Percentiles rank a stretch among this genome's conserved stretches.
These are phyloP conservation scores for Pinus tabuliformis DNA, from an alignment of 75 land plant species.

Conservation along the genomic window DNA sequence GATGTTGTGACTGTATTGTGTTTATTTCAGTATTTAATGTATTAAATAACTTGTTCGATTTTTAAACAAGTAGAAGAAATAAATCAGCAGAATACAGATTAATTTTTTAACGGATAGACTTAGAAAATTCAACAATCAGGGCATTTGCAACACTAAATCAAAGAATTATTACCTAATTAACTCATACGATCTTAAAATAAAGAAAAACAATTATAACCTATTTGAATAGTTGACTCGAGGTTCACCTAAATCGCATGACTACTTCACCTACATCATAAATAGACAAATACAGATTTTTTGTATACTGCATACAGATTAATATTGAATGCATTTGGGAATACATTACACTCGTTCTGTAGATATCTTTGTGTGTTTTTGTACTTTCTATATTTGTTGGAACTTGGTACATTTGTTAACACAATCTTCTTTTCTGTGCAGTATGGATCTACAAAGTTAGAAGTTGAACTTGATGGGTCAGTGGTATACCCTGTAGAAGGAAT, in stretches of 20 bases:
- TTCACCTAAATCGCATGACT: background rate
- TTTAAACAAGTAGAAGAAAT: no score
- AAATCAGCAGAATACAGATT: no score
- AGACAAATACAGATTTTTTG: background rate
- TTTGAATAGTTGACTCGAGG: background rate
- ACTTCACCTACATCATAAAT: background rate
- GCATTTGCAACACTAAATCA: no score
- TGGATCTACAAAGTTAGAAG: conserved; percentile 89
- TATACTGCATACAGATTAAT: background rate
- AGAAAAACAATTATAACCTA: background rate
- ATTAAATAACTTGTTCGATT: no score
- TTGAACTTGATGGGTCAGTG: conserved; percentile 84
- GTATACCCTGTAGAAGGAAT: conserved; percentile 62
- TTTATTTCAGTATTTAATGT: no score
- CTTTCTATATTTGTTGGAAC: background rate
- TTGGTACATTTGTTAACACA: background rate
- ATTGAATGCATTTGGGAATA: background rate
- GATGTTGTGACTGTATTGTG: no score
- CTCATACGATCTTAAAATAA: no score
- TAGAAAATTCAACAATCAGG: no score
- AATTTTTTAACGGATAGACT: no score
- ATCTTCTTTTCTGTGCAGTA: conserved; percentile 40
- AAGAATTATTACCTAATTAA: no score
- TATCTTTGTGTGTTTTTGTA: background rate
- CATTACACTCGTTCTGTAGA: background rate